These are phyloP conservation scores for Naganishia cerealis DNA, from an alignment of 1,284 basidiomycete genomes.

Conservation along the genomic window DNA sequence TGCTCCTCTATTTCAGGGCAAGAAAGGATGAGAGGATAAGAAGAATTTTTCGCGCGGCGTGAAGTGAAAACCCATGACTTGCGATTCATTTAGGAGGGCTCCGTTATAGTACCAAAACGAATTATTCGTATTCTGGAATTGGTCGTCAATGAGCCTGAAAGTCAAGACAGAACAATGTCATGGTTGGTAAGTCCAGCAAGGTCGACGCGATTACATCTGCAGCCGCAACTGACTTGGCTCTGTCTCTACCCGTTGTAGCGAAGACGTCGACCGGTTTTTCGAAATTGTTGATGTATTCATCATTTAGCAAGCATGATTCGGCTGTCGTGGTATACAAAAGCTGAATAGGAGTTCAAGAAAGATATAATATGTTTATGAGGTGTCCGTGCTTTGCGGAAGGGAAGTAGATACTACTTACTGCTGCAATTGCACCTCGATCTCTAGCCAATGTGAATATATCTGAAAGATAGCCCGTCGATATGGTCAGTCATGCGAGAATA, in stretches of 20 bases:
- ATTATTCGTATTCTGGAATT: conserved; percentile 62
- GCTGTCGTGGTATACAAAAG: conserved; percentile 73
- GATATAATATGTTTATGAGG: conserved; percentile 11
- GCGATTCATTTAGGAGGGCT: conserved; percentile 46
- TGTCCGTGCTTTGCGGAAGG: neutral
- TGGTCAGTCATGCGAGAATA: neutral
- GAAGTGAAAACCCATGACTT: conserved; percentile 49
- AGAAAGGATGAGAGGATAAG: neutral
- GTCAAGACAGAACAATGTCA: neutral
- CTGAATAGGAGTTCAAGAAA: conserved; percentile 51
- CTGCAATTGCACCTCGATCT: conserved; percentile 73
- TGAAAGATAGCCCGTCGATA: conserved; percentile 17
- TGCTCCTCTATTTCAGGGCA: conserved; percentile 52
- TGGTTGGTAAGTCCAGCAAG: neutral
- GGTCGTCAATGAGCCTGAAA: conserved; percentile 63
- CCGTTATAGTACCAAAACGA: conserved; percentile 61
- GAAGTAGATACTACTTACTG: conserved; percentile 57
- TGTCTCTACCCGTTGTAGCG: conserved; percentile 48
- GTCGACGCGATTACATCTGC: neutral
- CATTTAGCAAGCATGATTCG: conserved; percentile 70
- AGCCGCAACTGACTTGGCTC: conserved; percentile 40
- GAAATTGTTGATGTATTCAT: conserved; percentile 67
- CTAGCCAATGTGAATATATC: conserved; percentile 79
- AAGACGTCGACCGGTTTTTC: conserved; percentile 78
- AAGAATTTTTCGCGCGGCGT: conserved; percentile 59